phyloP scores from a whole-genome alignment of 306 rosid species.

The Medicago lupulina region DNA sequence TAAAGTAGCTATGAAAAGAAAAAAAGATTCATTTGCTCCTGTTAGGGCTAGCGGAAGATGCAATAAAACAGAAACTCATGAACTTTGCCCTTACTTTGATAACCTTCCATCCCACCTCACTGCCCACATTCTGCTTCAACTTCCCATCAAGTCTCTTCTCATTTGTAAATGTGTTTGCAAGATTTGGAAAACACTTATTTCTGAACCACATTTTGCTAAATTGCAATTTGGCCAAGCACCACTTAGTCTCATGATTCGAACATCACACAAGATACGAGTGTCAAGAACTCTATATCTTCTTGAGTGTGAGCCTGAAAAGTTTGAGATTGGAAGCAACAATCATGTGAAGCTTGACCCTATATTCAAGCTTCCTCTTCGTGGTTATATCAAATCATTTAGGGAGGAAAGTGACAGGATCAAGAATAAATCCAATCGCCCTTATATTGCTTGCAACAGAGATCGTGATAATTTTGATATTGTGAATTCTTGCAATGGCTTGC shows the following conservation, averaged over 20 bases:
- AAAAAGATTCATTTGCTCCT: neutral
- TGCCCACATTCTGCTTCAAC: no score
- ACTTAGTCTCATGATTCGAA: constrained; percentile 4
- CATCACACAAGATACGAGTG: neutral
- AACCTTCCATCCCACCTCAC: constrained; percentile 45
- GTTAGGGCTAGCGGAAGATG: neutral
- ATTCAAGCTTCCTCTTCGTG: constrained; percentile 41
- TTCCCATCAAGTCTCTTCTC: no score
- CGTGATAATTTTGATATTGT: neutral
- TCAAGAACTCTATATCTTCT: constrained; percentile 37
- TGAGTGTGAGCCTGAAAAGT: constrained; percentile 17
- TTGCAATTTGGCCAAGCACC: constrained; percentile 12
- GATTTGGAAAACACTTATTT: constrained; percentile 33
- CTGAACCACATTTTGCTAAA: constrained; percentile 37
- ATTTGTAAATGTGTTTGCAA: no score
- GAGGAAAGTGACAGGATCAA: no score
- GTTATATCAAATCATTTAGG: neutral
- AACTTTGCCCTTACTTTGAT: neutral
- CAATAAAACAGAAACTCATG: neutral
- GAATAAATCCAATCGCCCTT: no score
- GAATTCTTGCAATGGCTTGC: constrained; percentile 43
- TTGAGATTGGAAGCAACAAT: neutral
- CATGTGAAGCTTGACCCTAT: constrained; percentile 22
- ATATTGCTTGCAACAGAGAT: neutral
- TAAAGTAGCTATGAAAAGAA: neutral